phyloP scores from a whole-genome alignment of 2,329 filamentous ascomycete species.

The Lasiodiplodia citricola region DNA sequence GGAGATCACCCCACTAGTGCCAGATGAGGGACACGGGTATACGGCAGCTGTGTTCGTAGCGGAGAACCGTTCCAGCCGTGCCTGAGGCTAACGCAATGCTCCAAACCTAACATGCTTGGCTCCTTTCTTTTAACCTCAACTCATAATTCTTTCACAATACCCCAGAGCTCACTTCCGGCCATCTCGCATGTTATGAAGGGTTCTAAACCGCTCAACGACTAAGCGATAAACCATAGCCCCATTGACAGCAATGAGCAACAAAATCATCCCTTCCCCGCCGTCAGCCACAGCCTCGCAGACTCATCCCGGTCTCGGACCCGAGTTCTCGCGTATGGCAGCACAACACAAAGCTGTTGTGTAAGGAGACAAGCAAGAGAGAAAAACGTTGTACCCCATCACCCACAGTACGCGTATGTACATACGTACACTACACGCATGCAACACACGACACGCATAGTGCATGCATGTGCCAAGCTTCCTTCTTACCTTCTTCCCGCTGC shows the following conservation, averaged over 20 bases:
- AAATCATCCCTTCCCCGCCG: background rate
- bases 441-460: background rate
- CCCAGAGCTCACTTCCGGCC: background rate
- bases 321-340: background rate
- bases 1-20: background rate
- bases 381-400: background rate
- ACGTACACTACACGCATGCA: background rate
- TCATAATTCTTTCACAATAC: background rate
- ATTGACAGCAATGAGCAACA: background rate
- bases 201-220: background rate
- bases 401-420: background rate
- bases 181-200: background rate
- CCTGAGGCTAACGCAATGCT: background rate
- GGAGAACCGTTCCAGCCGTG: background rate
- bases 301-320: background rate
- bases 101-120: background rate
- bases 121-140: background rate
- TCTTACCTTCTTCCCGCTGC: background rate
- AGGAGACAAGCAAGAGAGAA: background rate
- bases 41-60: background rate
- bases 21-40: background rate
- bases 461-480: background rate
- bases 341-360: background rate
- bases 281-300: background rate
- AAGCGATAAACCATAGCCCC: background rate